Conservation (phyloP, 1,284 basidiomycete species). For the Coniferiporia weirii region DNA sequence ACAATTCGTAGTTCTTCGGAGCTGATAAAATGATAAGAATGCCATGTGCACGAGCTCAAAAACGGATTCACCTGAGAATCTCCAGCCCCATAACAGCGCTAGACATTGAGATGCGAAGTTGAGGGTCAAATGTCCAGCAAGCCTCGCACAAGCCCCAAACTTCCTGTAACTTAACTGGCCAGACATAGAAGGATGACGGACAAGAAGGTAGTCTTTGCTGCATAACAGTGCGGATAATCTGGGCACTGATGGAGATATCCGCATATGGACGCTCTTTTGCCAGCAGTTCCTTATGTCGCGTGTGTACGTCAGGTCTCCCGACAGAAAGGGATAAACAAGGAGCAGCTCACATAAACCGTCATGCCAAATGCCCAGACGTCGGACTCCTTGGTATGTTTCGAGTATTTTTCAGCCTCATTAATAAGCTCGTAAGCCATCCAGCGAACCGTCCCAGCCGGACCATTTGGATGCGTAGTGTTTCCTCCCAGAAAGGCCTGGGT, state of each 20-base stretch:
- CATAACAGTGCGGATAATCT: not conserved
- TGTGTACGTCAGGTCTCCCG: not conserved
- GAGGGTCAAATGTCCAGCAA: not conserved
- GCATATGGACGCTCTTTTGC: not conserved
- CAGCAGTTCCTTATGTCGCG: not conserved
- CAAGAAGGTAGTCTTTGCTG: not conserved
- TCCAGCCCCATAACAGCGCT: not conserved
- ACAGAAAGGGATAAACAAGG: not conserved
- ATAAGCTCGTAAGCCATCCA: constrained; percentile 6
- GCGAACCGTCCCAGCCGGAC: not conserved
- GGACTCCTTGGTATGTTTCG: not conserved
- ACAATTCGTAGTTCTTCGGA: too few species aligned
- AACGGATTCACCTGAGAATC: not conserved
- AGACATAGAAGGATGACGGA: not conserved
- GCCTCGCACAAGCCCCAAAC: not conserved
- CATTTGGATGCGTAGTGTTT: not conserved
- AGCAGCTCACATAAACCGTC: not conserved
- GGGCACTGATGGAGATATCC: not conserved
- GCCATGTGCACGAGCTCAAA: too few species aligned
- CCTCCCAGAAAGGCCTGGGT: not conserved
- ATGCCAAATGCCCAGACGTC: not conserved
- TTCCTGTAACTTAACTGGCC: not conserved
- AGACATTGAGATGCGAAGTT: not conserved
- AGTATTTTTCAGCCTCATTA: not conserved
- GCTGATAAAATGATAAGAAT: too few species aligned